Evolutionary conservation across 2,329 filamentous ascomycete species (phyloP), one percentile per base, ranked within the genome.

Genomic region (Cordyceps javanica): DNA sequence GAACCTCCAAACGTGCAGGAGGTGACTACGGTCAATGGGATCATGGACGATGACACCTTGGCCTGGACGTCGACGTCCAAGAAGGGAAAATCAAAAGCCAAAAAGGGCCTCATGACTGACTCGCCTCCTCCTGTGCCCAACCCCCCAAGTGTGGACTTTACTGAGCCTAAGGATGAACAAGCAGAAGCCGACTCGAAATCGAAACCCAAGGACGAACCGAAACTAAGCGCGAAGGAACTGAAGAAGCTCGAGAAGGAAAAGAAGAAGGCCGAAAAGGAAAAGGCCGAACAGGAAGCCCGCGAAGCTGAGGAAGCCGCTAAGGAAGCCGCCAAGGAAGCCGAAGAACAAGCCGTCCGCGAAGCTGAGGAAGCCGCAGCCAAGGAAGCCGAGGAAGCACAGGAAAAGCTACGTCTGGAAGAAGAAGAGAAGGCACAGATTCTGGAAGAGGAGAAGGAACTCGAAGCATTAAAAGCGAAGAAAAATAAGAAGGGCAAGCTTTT

Each of bases 161-260:
- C 73, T 65, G 74, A 79, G 62, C 67, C 61, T 64, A 63, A 66
- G 56, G 58, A 66, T 60, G 30, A 64, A 64, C 59, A 62, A 72
- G 67, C 69, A 65, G 71, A 75, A 61, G 61, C 67, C 52, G 70
- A 74, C 58, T 66, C 56, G 58, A 76, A 73, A 60, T 70, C 70
- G 28, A 78, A 75, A 57, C 70, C 71, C 41, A 77, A 76, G 62
- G 70, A 71, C 28, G 72, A 74, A 55, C 69, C 71, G 9, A 80
- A 76, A 65, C 68, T 80, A 42, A 75, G 67, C 65, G 77, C 78
- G 62, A 80, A 77, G 60, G 79, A 81, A 63, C 72, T 76, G 19
- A 76, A 77, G 63, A 78, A 78, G 64, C 76, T 79, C 23, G 77
- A 80, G 54, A 77, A 77, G 64, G 72, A 77, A 62, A 76, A 75